Evolutionary conservation across 164 flowering plant genomes (phyloP), one percentile per base, ranked within the genome.

Genomic region (Euptelea pleiosperma): DNA sequence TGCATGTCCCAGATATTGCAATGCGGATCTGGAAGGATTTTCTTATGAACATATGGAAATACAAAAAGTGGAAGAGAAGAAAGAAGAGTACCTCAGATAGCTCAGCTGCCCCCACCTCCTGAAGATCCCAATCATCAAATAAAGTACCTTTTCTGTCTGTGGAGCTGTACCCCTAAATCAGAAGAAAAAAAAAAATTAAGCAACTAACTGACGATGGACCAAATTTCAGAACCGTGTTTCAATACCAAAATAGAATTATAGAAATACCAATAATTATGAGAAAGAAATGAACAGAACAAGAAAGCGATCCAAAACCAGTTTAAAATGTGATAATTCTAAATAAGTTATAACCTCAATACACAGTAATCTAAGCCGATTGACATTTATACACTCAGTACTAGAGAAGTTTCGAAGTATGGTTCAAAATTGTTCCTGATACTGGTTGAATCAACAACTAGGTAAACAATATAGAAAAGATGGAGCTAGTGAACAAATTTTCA

Each of bases 91-190:
- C 99, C 89, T 91, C 92, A 26, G 96, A 76, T 43, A 69, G 52
- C 52, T 87, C 89, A 33, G 75, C 47, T 25, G 75, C 76, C 29
- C 87, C 88, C 26, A 77, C 70, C 62, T 89, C 99, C 35, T 87
- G 80, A 54, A 94, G 80, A 71, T 91, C 96, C 99, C 97, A 94
- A 46, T 89, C 96, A 66, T 91, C 84, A 75, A 89, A 84, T 2
- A 78, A 51, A 47, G 65, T 57, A 35, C 81, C 76, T 66, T 79
- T 89, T 19, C 76, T 74, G 37, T 89, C 99, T 68, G 73, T 79
- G 51, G 99, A 89, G 73, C 69, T 77, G 58, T 82, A 94, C 26
- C 99, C 99, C 99, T 94, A 78, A 52, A 67, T 41, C 14, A 46
- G 36, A 45, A 58, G 40, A 31, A 55, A 59, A 49, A 50, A 16